Conservation (phyloP, 352 stramenopile species). For the Lagenidium sp. region DNA sequence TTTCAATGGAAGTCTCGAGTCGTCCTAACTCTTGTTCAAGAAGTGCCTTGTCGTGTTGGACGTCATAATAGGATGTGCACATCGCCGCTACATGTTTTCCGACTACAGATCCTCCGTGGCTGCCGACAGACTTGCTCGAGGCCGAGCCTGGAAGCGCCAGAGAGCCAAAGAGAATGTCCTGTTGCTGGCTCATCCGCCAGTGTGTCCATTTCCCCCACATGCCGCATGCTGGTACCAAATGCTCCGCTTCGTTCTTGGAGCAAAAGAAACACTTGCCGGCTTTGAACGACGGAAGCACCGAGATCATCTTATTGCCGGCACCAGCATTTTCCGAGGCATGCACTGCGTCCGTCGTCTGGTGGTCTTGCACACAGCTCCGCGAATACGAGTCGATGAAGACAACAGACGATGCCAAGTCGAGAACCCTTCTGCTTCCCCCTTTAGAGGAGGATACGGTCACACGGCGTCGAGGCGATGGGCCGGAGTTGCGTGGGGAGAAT, state of each 20-base stretch:
- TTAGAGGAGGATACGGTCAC: too few relatives aligned
- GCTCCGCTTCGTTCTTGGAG: slow-evolving; percentile 72
- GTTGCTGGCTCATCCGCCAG: slow-evolving; percentile 76
- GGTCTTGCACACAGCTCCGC: background rate
- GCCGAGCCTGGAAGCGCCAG: slow-evolving; percentile 5
- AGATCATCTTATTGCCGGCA: slow-evolving; percentile 39
- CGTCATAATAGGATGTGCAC: slow-evolving; percentile 82
- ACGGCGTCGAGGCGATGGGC: background rate
- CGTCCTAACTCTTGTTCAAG: slow-evolving; percentile 26
- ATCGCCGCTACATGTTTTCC: slow-evolving; percentile 44
- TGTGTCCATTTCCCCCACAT: slow-evolving; percentile 85
- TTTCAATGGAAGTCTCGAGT: slow-evolving; percentile 22
- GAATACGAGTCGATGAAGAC: background rate
- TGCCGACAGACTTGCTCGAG: background rate
- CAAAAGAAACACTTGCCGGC: slow-evolving; percentile 82
- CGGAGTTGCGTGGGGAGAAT: too few relatives aligned
- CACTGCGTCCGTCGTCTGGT: too few relatives aligned
- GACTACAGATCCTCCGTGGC: background rate
- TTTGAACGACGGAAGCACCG: slow-evolving; percentile 71
- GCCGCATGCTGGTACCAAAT: slow-evolving; percentile 68
- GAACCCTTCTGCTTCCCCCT: too few relatives aligned
- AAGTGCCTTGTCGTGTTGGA: slow-evolving; percentile 58
- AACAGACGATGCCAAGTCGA: background rate
- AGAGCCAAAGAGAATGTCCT: slow-evolving; percentile 21
- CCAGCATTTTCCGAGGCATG: background rate